A percentile compares a stretch with the other conserved stretches of the same genome.
phyloP scores from a whole-genome alignment of 768 basidiomycete genomes.

The Boletus edulis region DNA sequence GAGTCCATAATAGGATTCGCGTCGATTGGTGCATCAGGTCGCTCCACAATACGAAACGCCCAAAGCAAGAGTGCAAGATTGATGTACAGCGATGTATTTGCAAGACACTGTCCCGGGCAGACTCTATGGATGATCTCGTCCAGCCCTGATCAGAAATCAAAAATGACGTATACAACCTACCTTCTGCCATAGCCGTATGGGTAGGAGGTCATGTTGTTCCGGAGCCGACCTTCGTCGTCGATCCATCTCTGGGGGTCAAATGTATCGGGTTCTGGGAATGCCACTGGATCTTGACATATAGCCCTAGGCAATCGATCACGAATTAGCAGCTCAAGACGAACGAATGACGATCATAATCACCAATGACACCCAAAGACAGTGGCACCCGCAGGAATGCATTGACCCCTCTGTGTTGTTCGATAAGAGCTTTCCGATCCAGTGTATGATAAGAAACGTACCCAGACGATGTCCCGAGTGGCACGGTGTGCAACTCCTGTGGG shows the following conservation, averaged over 20 bases:
- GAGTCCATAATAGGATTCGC: constrained; percentile 52
- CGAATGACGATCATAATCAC: constrained; percentile 3
- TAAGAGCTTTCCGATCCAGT: constrained; percentile 29
- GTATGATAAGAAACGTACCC: constrained; percentile 35
- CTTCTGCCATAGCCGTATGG: constrained; percentile 52
- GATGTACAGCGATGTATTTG: constrained; percentile 49
- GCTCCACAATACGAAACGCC: constrained; percentile 54
- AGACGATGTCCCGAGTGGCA: constrained; percentile 59
- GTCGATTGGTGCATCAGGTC: constrained; percentile 53
- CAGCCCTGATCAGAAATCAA: not conserved
- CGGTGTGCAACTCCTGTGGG: constrained; percentile 52
- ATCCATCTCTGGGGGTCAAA: constrained; percentile 61
- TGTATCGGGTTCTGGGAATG: constrained; percentile 36
- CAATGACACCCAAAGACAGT: constrained; percentile 19
- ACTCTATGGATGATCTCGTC: constrained; percentile 33
- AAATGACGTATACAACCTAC: constrained; percentile 8
- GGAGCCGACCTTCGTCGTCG: constrained; percentile 36
- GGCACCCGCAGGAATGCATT: constrained; percentile 23
- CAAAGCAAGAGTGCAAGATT: constrained; percentile 60
- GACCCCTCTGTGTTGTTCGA: constrained; percentile 27
- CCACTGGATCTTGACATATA: constrained; percentile 21
- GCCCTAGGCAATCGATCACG: constrained; percentile 11
- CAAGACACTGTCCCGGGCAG: constrained; percentile 61
- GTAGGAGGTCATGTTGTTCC: constrained; percentile 43
- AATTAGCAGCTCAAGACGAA: not conserved